These are phyloP conservation scores for Mycosarcoma maydis DNA, from an alignment of 1,284 basidiomycete species.

Conservation along the genomic window DNA sequence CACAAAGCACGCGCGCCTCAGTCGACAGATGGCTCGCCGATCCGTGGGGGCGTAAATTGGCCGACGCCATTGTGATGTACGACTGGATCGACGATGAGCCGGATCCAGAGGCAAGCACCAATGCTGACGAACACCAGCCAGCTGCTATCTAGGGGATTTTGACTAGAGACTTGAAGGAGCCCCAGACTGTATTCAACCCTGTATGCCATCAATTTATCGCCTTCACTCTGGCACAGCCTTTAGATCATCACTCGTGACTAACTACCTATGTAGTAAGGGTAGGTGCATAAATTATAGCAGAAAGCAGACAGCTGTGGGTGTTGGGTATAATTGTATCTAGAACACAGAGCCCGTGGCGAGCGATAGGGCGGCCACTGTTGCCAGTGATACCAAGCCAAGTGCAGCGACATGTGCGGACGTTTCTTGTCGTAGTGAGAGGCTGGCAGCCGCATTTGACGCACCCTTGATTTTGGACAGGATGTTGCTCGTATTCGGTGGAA, in stretches of 20 bases:
- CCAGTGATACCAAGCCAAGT: background rate
- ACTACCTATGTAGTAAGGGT: background rate
- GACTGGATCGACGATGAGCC: conserved; percentile 52
- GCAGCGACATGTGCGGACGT: background rate
- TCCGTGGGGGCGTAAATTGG: conserved; percentile 38
- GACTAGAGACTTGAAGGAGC: background rate
- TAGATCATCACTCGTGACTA: too few species aligned
- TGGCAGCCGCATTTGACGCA: conserved; percentile 17
- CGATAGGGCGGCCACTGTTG: conserved; percentile 1
- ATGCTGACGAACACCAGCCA: conserved; percentile 4
- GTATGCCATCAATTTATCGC: background rate
- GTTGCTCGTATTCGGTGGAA: conserved; percentile 48
- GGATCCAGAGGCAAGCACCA: background rate
- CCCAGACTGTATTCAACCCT: background rate
- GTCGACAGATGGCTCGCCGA: conserved; percentile 27
- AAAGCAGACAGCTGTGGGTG: background rate
- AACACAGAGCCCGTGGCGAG: conserved; percentile 2
- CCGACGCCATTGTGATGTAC: conserved; percentile 47
- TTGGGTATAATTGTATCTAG: conserved; percentile 9
- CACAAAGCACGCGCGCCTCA: background rate
- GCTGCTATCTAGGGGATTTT: background rate
- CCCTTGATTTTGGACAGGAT: conserved; percentile 39
- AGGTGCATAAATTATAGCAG: background rate
- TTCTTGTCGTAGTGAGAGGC: background rate
- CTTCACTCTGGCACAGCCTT: too few species aligned